Conservation (phyloP, 352 stramenopile species). For the Pythium scleroteichum region DNA sequence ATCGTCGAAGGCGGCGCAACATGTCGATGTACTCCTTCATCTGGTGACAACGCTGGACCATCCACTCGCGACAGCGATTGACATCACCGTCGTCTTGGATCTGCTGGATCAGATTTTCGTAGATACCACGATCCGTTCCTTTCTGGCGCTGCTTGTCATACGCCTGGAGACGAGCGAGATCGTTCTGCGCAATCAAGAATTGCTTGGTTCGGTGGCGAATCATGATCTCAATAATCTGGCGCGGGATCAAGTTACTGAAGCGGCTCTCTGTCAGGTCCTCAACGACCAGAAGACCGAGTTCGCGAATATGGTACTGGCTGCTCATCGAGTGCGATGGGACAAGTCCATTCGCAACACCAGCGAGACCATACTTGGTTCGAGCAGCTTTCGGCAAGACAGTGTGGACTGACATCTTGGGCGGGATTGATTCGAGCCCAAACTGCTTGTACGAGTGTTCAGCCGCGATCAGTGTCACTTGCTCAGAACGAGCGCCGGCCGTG, state of each 20-base stretch:
- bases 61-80: slow-evolving; percentile 84
- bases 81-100: slow-evolving; percentile 87
- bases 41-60: slow-evolving; percentile 60
- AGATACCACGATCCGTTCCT: slow-evolving; percentile 77
- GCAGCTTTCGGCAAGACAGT: slow-evolving; percentile 75
- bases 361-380: slow-evolving; percentile 63
- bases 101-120: slow-evolving; percentile 88
- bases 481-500: slow-evolving; percentile 58
- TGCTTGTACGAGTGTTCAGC: slow-evolving; percentile 80
- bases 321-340: slow-evolving; percentile 63
- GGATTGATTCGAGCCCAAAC: slow-evolving; percentile 47
- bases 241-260: slow-evolving; percentile 83
- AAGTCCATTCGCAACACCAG: slow-evolving; percentile 53
- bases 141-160: slow-evolving; percentile 80
- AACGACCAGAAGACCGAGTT: slow-evolving; percentile 76
- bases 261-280: slow-evolving; percentile 83
- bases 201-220: slow-evolving; percentile 79
- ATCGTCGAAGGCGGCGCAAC: slow-evolving; percentile 55
- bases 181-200: slow-evolving; percentile 69
- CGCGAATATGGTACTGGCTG: slow-evolving; percentile 87
- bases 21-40: slow-evolving; percentile 77
- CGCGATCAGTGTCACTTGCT: slow-evolving; percentile 60
- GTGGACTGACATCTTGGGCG: slow-evolving; percentile 76
- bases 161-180: slow-evolving; percentile 73
- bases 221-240: slow-evolving; percentile 80